Evolutionary conservation across 2,329 filamentous ascomycete genomes (phyloP).

Genomic region (Penicillium sp.): DNA sequence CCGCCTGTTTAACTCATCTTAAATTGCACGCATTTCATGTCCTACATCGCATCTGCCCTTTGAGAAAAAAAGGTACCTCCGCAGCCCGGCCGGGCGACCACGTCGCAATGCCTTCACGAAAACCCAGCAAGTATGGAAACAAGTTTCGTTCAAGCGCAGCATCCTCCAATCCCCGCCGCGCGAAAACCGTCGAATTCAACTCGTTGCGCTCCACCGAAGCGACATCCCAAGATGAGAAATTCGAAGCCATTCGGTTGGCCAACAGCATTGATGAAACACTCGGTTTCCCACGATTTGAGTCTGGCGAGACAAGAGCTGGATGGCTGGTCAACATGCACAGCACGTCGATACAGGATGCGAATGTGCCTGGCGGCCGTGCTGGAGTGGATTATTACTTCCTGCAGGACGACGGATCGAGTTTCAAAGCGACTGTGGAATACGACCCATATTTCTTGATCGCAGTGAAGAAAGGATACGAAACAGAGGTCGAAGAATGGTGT

Average conservation of each 20-base stretch:
- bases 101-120: slow-evolving; percentile 49
- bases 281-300: slow-evolving; percentile 90
- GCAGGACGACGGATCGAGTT: slow-evolving; percentile 81
- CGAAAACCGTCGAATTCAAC: slow-evolving; percentile 78
- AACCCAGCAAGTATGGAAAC: slow-evolving; percentile 66
- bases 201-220: slow-evolving; percentile 74
- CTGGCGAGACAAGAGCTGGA: slow-evolving; percentile 78
- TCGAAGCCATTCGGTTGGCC: slow-evolving; percentile 79
- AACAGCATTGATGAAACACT: slow-evolving; percentile 91
- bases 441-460: slow-evolving; percentile 96
- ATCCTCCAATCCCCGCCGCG: slow-evolving; percentile 54
- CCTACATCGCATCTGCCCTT: slow-evolving; percentile 15
- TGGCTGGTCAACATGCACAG: slow-evolving; percentile 97
- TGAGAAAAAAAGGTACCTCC: slow-evolving; percentile 19
- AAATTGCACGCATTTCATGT: slow-evolving; percentile 25
- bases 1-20: background rate
- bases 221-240: slow-evolving; percentile 89
- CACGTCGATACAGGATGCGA: slow-evolving; percentile 81
- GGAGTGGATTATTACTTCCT: slow-evolving; percentile 98
- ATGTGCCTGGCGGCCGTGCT: slow-evolving; percentile 78
- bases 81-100: slow-evolving; percentile 27
- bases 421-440: slow-evolving; percentile 95
- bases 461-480: slow-evolving; percentile 81
- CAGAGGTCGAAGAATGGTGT: slow-evolving; percentile 95
- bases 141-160: slow-evolving; percentile 49